Evolutionary conservation across 495 filamentous ascomycete species (phyloP).

Genomic region (Rhizodiscina lignyota): DNA sequence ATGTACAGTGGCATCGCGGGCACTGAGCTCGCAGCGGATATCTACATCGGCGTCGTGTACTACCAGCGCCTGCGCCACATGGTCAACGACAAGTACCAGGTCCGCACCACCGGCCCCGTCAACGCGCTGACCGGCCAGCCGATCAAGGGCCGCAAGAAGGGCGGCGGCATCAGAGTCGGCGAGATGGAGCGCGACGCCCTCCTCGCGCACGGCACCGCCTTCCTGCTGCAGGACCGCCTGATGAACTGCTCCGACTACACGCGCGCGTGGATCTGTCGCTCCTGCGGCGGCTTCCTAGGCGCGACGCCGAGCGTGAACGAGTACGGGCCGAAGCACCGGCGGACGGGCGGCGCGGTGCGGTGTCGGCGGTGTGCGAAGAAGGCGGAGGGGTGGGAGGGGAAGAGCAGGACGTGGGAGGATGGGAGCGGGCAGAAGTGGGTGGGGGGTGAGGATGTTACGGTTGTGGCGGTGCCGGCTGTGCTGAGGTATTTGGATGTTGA

Average conservation of each 20-base stretch:
- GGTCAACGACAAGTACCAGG: constrained; percentile 99
- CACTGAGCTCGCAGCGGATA: constrained; percentile 83
- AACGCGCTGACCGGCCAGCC: constrained; percentile 83
- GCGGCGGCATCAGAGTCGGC: constrained; percentile 94
- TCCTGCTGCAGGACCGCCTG: constrained; percentile 84
- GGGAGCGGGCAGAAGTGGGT: constrained; percentile 63
- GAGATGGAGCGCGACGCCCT: constrained; percentile 97
- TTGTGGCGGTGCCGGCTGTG: constrained; percentile 84
- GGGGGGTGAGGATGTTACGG: constrained; percentile 76
- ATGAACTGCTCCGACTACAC: constrained; percentile 93
- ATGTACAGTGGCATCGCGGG: constrained; percentile 96
- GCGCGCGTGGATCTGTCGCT: constrained; percentile 70
- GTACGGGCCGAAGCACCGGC: constrained; percentile 16
- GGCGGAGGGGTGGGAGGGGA: constrained; percentile 36
- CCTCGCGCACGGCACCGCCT: constrained; percentile 86
- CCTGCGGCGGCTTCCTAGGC: constrained; percentile 76
- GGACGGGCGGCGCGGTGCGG: constrained; percentile 38
- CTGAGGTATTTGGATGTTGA: constrained; percentile 89
- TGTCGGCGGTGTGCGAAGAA: constrained; percentile 68
- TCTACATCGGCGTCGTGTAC: constrained; percentile 91
- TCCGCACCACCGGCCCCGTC: constrained; percentile 85
- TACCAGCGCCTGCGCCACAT: constrained; percentile 97
- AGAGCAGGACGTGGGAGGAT: constrained; percentile 79
- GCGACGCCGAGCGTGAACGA: constrained; percentile 59
- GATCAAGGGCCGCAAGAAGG: constrained; percentile 88